These are phyloP conservation scores for Fusarium dlaminii DNA, from an alignment of 2,329 filamentous ascomycete species.

Conservation along the genomic window DNA sequence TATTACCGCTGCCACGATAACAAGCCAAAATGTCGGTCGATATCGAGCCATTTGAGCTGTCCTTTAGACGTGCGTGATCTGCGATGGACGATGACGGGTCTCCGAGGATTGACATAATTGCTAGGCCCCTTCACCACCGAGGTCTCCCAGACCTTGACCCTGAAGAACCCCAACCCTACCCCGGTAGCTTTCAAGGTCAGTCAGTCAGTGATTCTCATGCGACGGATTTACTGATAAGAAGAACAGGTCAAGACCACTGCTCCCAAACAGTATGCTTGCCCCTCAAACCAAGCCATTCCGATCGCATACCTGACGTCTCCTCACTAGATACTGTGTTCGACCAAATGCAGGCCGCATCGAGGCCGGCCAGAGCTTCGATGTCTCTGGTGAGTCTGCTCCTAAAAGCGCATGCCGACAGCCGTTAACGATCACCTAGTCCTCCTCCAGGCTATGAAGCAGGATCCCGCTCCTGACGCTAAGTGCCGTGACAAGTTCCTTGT, in stretches of 20 bases:
- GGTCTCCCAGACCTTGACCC: constrained; percentile 70
- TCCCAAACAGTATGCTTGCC: constrained; percentile 83
- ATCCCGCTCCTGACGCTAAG: constrained; percentile 84
- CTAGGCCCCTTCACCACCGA: constrained; percentile 74
- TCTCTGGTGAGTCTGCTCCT: constrained; percentile 73
- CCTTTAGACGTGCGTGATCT: constrained; percentile 82
- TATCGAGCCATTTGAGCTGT: constrained; percentile 89
- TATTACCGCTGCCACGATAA: not conserved
- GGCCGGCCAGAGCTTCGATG: constrained; percentile 87
- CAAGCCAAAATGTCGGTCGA: constrained; percentile 86
- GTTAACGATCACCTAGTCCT: constrained; percentile 69
- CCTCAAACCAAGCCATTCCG: constrained; percentile 15
- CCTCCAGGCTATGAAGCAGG: constrained; percentile 97
- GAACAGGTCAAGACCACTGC: constrained; percentile 96
- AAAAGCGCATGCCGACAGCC: not conserved
- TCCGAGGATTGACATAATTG: constrained; percentile 32
- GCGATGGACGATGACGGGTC: constrained; percentile 7
- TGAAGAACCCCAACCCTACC: constrained; percentile 70
- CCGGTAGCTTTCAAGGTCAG: constrained; percentile 77
- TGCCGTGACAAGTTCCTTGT: constrained; percentile 99
- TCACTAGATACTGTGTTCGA: constrained; percentile 90
- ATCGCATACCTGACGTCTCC: constrained; percentile 30
- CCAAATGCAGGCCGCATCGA: constrained; percentile 98
- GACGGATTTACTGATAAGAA: constrained; percentile 24
- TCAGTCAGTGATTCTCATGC: not conserved